Evolutionary conservation across 2,329 filamentous ascomycete genomes (phyloP), one percentile per base, ranked within the genome.

Genomic region (Ploettnerulaceae sp.): DNA sequence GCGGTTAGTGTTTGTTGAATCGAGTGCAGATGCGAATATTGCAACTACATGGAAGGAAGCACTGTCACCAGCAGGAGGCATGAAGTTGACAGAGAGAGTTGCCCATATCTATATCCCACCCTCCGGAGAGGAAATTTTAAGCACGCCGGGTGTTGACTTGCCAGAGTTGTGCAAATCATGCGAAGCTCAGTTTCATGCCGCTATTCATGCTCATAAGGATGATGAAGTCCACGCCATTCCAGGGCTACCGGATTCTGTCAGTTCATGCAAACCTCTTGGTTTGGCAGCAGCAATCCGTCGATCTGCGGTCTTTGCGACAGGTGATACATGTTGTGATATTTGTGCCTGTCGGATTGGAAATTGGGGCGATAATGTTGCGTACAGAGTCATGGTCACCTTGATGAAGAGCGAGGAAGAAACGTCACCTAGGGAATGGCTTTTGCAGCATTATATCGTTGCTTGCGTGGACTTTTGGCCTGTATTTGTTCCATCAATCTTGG

Each of bases 401-500:
- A 45, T 45, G 33, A 29, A 29, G 24, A 45, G 24, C 15, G 42
- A 45, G 25, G 31, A 26, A 21, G 17, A 24, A 7, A 37, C 24
- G 8, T 28, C 22, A 2, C 20, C 42, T 4, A 36, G 20, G 21
- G 42, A 45, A 15, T 45, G 42, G 42, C 22, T 31, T 2, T 17
- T 45, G 9, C 42, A 45, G 24, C 11, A 28, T 37, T 45, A 45
- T 29, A 17, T 38, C 9, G 32, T 45, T 20, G 32, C 22, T 3
- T 45, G 42, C 22, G 33, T 45, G 24, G 24, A 35, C 12, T 37
- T 45, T 17, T 37, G 25, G n/a, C 42, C 42, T 12, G 22, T 45
- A 7, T 24, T 14, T 21, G 42, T 45, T 5, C 34, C 42, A 8
- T 31, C 34, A 14, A 25, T 45, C 7, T n/a, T 39, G 3, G 17